Evolutionary conservation across 768 basidiomycete genomes (phyloP).

Genomic region (Fomitopsis serialis): DNA sequence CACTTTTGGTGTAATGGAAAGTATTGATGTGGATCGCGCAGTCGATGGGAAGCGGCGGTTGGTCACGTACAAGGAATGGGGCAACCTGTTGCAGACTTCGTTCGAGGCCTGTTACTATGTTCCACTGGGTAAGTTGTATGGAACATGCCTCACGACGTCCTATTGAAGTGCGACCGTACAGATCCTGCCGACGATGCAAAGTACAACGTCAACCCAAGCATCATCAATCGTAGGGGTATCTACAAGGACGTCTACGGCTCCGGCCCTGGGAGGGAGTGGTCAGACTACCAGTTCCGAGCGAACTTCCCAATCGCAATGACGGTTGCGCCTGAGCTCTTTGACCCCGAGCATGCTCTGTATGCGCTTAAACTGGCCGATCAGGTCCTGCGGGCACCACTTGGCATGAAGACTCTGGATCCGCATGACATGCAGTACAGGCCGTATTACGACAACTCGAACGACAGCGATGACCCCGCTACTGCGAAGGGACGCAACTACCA

Average conservation of each 20-base stretch:
- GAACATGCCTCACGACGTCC: too few relatives aligned
- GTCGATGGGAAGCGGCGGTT: conserved; percentile 64
- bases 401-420: conserved; percentile 95
- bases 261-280: conserved; percentile 84
- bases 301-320: conserved; percentile 97
- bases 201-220: conserved; percentile 60
- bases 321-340: conserved; percentile 94
- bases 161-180: conserved; percentile 19
- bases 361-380: conserved; percentile 80
- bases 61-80: conserved; percentile 91
- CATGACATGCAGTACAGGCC: conserved; percentile 85
- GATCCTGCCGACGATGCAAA: conserved; percentile 67
- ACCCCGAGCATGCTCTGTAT: conserved; percentile 69
- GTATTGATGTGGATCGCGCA: conserved; percentile 24
- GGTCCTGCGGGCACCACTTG: conserved; percentile 79
- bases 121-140: conserved; percentile 53
- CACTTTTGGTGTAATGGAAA: neutral
- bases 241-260: conserved; percentile 99
- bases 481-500: conserved; percentile 97
- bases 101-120: conserved; percentile 93
- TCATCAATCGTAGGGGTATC: conserved; percentile 89
- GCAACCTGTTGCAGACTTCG: conserved; percentile 71
- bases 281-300: conserved; percentile 91
- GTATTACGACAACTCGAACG: conserved; percentile 90
- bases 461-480: conserved; percentile 72